Conservation (phyloP, 768 basidiomycete genomes). For the Tylopilus balloui region DNA sequence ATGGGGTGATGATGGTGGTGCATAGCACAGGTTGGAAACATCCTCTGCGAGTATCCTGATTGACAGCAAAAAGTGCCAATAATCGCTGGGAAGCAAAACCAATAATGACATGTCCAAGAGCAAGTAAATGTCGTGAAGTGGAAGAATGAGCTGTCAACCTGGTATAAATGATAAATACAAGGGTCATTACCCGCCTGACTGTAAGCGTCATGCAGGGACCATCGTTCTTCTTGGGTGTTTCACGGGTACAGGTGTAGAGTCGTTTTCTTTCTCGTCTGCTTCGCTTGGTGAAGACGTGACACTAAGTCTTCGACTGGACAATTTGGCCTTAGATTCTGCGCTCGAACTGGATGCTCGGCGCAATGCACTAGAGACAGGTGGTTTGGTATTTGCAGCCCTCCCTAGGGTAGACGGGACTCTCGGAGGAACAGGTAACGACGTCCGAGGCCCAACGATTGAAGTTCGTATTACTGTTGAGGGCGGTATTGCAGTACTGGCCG, state of each 20-base stretch:
- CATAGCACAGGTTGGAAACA: constrained; percentile 1
- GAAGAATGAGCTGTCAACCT: constrained; percentile 1
- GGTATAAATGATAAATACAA: constrained; percentile 9
- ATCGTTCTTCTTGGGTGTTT: constrained; percentile 17
- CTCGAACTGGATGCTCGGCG: constrained; percentile 32
- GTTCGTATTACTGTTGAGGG: constrained; percentile 34
- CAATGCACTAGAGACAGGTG: constrained; percentile 9
- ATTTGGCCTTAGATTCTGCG: constrained; percentile 33
- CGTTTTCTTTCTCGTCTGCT: constrained; percentile 59
- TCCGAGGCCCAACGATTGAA: constrained; percentile 30
- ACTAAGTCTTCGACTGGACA: constrained; percentile 31
- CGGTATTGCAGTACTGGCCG: constrained; percentile 50
- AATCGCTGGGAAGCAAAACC: constrained; percentile 11
- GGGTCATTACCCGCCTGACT: not conserved
- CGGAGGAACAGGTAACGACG: constrained; percentile 35
- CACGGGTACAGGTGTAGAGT: constrained; percentile 26
- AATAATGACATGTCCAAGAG: constrained; percentile 13
- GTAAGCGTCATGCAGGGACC: constrained; percentile 12
- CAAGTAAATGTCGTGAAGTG: constrained; percentile 6
- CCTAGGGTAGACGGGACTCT: constrained; percentile 33
- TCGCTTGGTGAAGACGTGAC: constrained; percentile 40
- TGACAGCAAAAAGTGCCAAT: constrained; percentile 2
- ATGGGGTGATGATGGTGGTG: not conserved
- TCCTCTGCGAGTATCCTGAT: constrained; percentile 6
- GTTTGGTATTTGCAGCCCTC: constrained; percentile 15